Base-by-base conservation (phyloP, 352 stramenopile species). In the Lagenidium giganteum region DNA sequence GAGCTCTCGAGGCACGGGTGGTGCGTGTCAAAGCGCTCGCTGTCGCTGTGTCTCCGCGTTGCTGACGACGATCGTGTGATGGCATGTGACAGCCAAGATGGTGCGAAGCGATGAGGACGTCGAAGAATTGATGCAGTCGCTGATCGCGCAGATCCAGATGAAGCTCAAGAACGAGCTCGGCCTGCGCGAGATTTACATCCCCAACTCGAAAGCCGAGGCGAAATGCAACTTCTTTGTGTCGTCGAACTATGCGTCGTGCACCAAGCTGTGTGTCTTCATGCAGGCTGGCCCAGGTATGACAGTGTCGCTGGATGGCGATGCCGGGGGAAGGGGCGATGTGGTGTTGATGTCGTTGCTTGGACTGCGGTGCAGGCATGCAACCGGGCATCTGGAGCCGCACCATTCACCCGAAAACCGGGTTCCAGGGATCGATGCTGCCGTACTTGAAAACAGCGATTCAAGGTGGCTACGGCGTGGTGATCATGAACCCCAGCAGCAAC, bases 151-250 rank as follows among this genome's bases (percentile, higher is more conserved):
- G 53, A 91, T 94, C 48, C 83, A 94, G 58, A 48, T 72, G 46
- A 91, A 91, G 43, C 69, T 94, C 46, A 89, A 90, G 58, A 87
- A 78, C 33, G 83, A 94, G 51, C 61, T 94, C 14, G 68, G 74
- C 17, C 54, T 94, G 44, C 73, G 75, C 50, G 83, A 94, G 58
- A 86, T 90, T 40, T 93, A 85, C 53, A 94, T 94, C 51, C 83
- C 83, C 12, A 93, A 90, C 57, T 84, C 78, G 46, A 91, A 90
- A 48, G 83, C 83, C 17, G 81, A 93, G 43, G 83, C 83, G 32
- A 77, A 75, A 25, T 92, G 83, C 61, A 92, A 80, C 51, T 83
- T 94, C 61, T 94, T 94, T 34, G 73, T 90, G 11, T 89, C 80
- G 21, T 47, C 67, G 35, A 90, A 91, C 51, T 93, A 91, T 50